Percentiles rank a stretch among this genome's conserved stretches.
These are phyloP conservation scores for Solanum ossicruentum DNA, from an alignment of 257 asterid species.

Conservation along the genomic window DNA sequence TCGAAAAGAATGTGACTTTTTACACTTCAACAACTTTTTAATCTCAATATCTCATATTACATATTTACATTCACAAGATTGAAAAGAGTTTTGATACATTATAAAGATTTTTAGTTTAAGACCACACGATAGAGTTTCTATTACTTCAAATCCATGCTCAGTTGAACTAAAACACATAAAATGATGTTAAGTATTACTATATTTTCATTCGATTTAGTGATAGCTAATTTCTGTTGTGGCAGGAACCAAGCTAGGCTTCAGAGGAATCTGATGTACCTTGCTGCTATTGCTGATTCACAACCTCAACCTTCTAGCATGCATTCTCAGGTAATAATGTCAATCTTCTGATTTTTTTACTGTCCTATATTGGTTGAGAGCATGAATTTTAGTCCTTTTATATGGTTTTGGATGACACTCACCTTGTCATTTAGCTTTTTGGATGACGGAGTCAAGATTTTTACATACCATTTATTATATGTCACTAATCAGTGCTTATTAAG, in stretches of 20 bases:
- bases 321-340: slow-evolving; percentile 48
- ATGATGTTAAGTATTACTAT: neutral
- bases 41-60: no score
- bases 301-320: slow-evolving; percentile 89
- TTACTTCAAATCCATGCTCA: neutral
- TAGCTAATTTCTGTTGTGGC: neutral
- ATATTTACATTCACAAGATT: no score
- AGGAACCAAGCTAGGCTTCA: slow-evolving; percentile 91
- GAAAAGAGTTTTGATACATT: no score
- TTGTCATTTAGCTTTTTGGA: neutral
- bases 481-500: neutral
- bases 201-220: no score
- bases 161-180: neutral
- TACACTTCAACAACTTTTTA: neutral
- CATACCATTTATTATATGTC: neutral
- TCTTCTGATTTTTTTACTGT: neutral
- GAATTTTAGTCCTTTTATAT: neutral
- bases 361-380: neutral
- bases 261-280: slow-evolving; percentile 89
- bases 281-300: slow-evolving; percentile 96
- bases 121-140: no score
- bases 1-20: no score
- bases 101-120: no score
- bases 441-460: neutral
- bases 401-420: neutral